Evolutionary conservation across 768 basidiomycete species (phyloP), one percentile per base, ranked within the genome.

Genomic region (Russula sp.): DNA sequence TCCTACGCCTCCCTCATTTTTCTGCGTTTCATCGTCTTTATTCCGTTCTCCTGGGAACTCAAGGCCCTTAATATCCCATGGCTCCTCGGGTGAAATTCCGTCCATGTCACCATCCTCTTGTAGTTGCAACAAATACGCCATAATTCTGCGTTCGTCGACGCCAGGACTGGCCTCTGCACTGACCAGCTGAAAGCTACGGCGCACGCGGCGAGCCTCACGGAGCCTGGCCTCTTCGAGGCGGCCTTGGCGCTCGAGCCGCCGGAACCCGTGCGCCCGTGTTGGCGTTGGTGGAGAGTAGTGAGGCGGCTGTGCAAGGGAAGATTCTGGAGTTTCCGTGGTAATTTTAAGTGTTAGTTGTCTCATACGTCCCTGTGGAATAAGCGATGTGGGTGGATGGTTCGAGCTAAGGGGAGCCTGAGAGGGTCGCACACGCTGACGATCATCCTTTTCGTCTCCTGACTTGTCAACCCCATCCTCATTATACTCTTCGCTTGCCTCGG

Each of bases 241-340:
- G 39, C 60, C 60, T 58, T 56, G 34, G 39, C 38, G 55, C 43
- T 49, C 41, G 43, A 68, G 60, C 32, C 60, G 51, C 7, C 22
- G 38, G 48, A 53, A 65, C 60, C 58, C 59, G n/a, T 56, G 59
- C 20, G 70, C 70, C 4, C 69, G 65, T 50, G 70, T 69, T 22
- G 53, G 66, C 57, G 65, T 65, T 32, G 67, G 66, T 13, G 70
- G 70, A 10, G 68, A 69, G 61, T 70, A 70, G 13, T 49, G 48
- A 32, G 49, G 25, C n/a, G 48, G 56, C 22, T 48, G 38, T 29
- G 16, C 5, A 4, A 35, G 49, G 47, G 53, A 49, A 22, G 61
- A 47, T 16, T 52, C 53, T 3, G 50, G 48, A n/a, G 61, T 29
- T 5, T 58, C 66, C 7, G 56, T 56, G 45, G 65, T 61, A 14